Percentiles rank a stretch among this genome's conserved stretches.
Evolutionary conservation across 768 basidiomycete species (phyloP).

Genomic region (Jaapia argillacea): DNA sequence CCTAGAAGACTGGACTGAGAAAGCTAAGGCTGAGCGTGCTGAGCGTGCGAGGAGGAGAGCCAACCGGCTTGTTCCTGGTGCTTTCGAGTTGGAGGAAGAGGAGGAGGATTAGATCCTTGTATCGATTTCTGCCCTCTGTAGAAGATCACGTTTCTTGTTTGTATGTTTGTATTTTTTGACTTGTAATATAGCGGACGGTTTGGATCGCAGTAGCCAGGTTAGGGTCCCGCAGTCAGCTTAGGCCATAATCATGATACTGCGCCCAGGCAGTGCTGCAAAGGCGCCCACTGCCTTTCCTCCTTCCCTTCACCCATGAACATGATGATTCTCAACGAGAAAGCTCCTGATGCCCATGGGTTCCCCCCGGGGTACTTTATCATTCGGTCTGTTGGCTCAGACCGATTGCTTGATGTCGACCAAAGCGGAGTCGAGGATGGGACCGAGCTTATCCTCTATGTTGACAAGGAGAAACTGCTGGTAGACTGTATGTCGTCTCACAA

Average conservation of each 20-base stretch:
- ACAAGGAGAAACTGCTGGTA: slow-evolving; percentile 68
- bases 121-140: not conserved
- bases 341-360: slow-evolving; percentile 18
- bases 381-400: slow-evolving; percentile 39
- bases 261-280: not conserved
- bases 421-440: slow-evolving; percentile 51
- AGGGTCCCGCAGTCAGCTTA: not conserved
- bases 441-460: slow-evolving; percentile 55
- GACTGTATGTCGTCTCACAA: slow-evolving; percentile 39
- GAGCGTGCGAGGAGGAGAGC: slow-evolving; percentile 10
- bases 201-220: not conserved
- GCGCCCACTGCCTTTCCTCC: not conserved
- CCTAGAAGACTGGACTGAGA: slow-evolving; percentile 73
- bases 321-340: not conserved
- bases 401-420: slow-evolving; percentile 46
- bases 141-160: not conserved
- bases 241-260: not conserved
- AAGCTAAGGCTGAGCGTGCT: slow-evolving; percentile 24
- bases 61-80: not conserved
- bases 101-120: slow-evolving; percentile 3
- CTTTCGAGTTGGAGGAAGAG: slow-evolving; percentile 6
- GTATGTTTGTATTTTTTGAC: not conserved
- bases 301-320: not conserved
- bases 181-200: not conserved
- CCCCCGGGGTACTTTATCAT: slow-evolving; percentile 53